Percentiles rank a stretch among this genome's conserved stretches.
These are phyloP conservation scores for Epichloe coenophiala DNA, from an alignment of 2,329 filamentous ascomycete genomes.

Conservation along the genomic window DNA sequence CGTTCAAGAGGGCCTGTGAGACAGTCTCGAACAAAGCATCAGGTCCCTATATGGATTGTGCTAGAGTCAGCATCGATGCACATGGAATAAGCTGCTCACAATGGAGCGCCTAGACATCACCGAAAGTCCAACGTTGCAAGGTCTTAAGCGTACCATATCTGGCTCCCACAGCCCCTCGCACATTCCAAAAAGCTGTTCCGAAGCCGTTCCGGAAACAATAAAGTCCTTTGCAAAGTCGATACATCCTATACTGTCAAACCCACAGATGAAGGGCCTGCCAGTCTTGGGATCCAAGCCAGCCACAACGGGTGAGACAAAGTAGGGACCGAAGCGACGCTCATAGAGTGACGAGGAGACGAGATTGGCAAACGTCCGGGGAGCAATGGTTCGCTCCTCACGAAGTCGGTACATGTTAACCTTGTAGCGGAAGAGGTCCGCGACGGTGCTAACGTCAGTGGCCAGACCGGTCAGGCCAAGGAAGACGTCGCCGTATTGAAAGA, in stretches of 20 bases:
- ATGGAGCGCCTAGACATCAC: not conserved
- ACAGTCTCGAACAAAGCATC: slow-evolving; percentile 98
- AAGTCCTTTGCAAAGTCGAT: slow-evolving; percentile 99
- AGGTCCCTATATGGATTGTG: slow-evolving; percentile 44
- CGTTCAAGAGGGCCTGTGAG: slow-evolving; percentile 88
- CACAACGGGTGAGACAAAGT: slow-evolving; percentile 89
- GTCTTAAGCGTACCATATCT: slow-evolving; percentile 57
- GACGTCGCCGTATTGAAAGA: slow-evolving; percentile 93
- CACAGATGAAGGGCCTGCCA: slow-evolving; percentile 93
- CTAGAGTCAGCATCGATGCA: not conserved
- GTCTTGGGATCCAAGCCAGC: slow-evolving; percentile 91
- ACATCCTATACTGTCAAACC: slow-evolving; percentile 97
- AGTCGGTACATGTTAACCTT: slow-evolving; percentile 99
- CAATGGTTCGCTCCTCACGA: slow-evolving; percentile 93
- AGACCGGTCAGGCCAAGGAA: slow-evolving; percentile 94
- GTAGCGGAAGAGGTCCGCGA: slow-evolving; percentile 95
- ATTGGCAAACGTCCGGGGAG: slow-evolving; percentile 90
- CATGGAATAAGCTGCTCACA: no score
- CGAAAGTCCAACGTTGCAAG: no score
- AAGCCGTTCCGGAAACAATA: slow-evolving; percentile 91
- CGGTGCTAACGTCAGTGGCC: slow-evolving; percentile 87
- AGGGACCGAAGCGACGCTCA: slow-evolving; percentile 90
- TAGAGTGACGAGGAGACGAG: slow-evolving; percentile 84
- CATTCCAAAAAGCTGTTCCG: slow-evolving; percentile 96
- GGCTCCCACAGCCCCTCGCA: slow-evolving; percentile 98